Evolutionary conservation across 345 rosid genomes (phyloP), one percentile per base, ranked within the genome.

Genomic region (Moricandia arvensis): DNA sequence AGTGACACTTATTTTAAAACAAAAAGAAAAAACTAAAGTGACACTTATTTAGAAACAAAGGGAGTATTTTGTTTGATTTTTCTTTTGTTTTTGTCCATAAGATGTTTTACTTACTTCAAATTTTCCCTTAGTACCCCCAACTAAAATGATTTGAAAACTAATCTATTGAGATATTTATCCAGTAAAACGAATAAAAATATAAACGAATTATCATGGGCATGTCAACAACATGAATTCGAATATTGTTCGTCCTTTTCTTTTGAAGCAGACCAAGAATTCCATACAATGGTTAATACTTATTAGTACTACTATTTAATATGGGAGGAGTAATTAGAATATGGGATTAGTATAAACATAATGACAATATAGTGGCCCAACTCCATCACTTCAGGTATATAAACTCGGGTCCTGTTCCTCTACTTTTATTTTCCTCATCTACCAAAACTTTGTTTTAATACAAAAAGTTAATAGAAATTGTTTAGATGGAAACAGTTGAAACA

Each of bases 351-450:
- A 53, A 53, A 29, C 79, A 69, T 69, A 69, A 62, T 60, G 65
- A 62, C 80, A 76, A 69, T 27, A 41, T 33, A 75, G 16, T 76
- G 69, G 74, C 65, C 75, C 75, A 76, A 62, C 69, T 62, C 70
- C 49, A 69, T 51, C 69, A 54, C 64, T 68, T 75, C 74, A 49
- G 34, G 68, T 75, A 61, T 37, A 51, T 60, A 18, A 69, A 17
- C 35, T 62, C 29, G 26, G 66, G 80, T 58, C 80, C 66, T 63
- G 9, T 62, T 37, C 58, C 58, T 29, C 64, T 53, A n/a, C 27
- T 37, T 61, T 41, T 68, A 34, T 2, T 37, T 67, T 45, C 63
- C 10, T 45, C 78, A 67, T 74, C 66, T 58, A 74, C 59, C 59
- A 61, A 43, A 66, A 6, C 59, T 5, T 18, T 74, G 21, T 37